Conservation (phyloP, 2,329 filamentous ascomycete genomes). For the Pseudogymnoascus sp. region DNA sequence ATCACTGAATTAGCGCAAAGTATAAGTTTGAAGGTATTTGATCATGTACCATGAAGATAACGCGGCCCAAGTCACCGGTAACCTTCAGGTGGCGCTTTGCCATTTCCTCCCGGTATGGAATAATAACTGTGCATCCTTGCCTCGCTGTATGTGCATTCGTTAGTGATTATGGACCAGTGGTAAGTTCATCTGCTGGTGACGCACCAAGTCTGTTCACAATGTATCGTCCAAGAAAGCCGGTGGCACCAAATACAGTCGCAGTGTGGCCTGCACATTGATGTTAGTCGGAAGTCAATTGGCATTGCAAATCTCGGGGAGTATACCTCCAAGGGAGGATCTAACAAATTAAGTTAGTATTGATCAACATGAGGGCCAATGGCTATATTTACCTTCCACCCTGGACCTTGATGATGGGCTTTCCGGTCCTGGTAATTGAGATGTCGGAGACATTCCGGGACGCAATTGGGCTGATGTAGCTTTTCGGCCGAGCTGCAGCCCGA, state of each 20-base stretch:
- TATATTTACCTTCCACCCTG: constrained; percentile 75
- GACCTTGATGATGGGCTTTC: constrained; percentile 84
- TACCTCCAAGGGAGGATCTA: constrained; percentile 83
- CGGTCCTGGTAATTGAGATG: constrained; percentile 86
- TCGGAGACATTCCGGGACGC: constrained; percentile 57
- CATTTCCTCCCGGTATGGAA: constrained; percentile 97
- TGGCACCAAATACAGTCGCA: constrained; percentile 95
- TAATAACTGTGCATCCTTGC: constrained; percentile 85
- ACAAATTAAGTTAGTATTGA: not conserved
- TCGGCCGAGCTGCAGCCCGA: constrained; percentile 46
- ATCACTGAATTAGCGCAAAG: constrained; percentile 1
- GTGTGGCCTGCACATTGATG: constrained; percentile 62
- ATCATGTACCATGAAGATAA: constrained; percentile 65
- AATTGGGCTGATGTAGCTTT: constrained; percentile 38
- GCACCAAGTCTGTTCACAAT: constrained; percentile 90
- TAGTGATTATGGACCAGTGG: constrained; percentile 12
- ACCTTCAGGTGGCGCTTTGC: constrained; percentile 93
- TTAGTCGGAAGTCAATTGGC: constrained; percentile 21
- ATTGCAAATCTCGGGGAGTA: constrained; percentile 17
- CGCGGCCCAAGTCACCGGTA: constrained; percentile 83
- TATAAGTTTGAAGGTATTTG: not conserved
- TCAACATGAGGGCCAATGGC: constrained; percentile 1
- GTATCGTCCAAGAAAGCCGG: constrained; percentile 89
- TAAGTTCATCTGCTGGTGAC: constrained; percentile 18
- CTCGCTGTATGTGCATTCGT: constrained; percentile 50